Base-by-base conservation (phyloP, 2,329 filamentous ascomycete genomes). In the Sarocladium brachiariae region DNA sequence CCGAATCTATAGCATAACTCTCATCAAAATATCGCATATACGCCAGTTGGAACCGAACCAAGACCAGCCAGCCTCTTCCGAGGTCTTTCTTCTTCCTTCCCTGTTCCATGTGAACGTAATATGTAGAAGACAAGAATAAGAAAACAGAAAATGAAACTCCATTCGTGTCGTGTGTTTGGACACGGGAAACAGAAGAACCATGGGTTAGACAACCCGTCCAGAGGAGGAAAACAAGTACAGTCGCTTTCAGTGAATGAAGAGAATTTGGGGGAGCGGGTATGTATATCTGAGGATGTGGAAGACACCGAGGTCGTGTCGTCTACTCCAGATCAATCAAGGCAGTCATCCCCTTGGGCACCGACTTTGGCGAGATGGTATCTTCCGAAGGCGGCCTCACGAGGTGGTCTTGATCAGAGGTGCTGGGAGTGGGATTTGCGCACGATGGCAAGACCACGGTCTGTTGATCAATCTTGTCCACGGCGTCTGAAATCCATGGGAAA, bases 281-380 rank as follows among this genome's bases (percentile, higher is more conserved):
- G n/a, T n/a, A n/a, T n/a, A n/a, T n/a, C n/a, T n/a, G n/a, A n/a
- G n/a, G n/a, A 39, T 19, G 16, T 19, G 21, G 35, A 13, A 35
- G 7, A n/a, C 7, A 35, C 5, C 5, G 11, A 18, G 16, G 7
- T n/a, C 14, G 33, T 21, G n/a, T 39, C 10, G 11, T 31, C 25
- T 52, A 25, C n/a, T n/a, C n/a, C 10, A 53, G 37, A 47, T 72
- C 61, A 52, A 74, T 63, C 14, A 75, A 54, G n/a, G 57, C 56
- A 18, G 55, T 60, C 67, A 76, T 68, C 25, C 64, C 65, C 14
- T 61, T 63, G 4, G 73, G 74, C 18, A 70, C 58, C 3, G 66
- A 69, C 24, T 60, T 66, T 6, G 73, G 71, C 23, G 72, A 74
- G 33, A 76, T 73, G 5, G 72, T 74, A 19, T 67, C 61, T 39